Base-by-base conservation (phyloP, 2,329 filamentous ascomycete genomes). In the Eutypa lata region DNA sequence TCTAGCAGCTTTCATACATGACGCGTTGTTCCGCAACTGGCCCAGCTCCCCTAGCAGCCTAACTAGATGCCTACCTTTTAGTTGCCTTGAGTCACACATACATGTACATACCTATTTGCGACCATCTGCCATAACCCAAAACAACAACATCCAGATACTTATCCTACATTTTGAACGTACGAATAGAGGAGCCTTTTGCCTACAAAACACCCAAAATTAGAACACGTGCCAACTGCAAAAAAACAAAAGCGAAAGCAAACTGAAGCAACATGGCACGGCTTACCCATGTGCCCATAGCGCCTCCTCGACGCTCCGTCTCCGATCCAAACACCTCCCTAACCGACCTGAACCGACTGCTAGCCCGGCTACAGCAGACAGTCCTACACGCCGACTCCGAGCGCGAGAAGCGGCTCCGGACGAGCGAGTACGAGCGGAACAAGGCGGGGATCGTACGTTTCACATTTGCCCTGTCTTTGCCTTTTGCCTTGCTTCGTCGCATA, bases 371-470 rank as follows among this genome's bases (percentile, higher is more conserved):
- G 61, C 78, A 82, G 55, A 83, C 76, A 33, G 76, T 91, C 49
- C 76, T 90, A 37, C 80, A 81, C 51, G 77, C 83, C 28, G 80
- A 85, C 56, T 76, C 80, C 51, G 81, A 86, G 50, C 78, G 80
- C 48, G 81, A 85, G 66, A 73, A 71, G 45, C 72, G 80, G 47
- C 71, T 89, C 46, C 76, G 81, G 51, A 74, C 75, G 28, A 89
- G 82, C 59, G 83, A 82, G 63, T 87, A 84, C 63, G 88, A 90
- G 71, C 79, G 89, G 54, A 77, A 79, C 57, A 83, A 81, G 62
- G 76, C 79, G 28, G 73, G 72, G 59, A 76, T 78, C 58, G 80
- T 84, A 74, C 56, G 76, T 68, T 16, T 18, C 26, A 21, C 42
- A 7, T 22, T 11, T 31, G 40, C 11, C 31, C 21, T 35, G 8